A percentile compares a stretch with the other conserved stretches of the same genome.
Conservation (phyloP, 305 asterid species). For the Fraxinus floribunda region DNA sequence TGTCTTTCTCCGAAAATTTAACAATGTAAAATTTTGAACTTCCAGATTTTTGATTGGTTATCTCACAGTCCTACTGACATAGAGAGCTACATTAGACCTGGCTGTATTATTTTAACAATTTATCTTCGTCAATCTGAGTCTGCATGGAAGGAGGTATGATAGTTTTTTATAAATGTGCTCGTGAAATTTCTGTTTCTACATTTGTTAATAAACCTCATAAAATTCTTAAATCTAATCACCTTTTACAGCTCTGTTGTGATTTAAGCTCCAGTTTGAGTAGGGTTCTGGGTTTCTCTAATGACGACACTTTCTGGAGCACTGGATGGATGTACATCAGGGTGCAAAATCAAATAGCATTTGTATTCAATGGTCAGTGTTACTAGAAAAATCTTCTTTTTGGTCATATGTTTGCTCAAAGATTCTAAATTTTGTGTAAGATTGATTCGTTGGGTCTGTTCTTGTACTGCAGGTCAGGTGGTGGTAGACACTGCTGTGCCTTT, state of each 20-base stretch:
- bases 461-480: constrained; percentile 64
- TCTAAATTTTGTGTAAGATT: constrained; percentile 24
- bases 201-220: constrained; percentile 18
- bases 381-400: not conserved
- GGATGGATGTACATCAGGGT: constrained; percentile 79
- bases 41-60: constrained; percentile 84
- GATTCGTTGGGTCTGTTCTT: constrained; percentile 25
- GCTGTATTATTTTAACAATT: constrained; percentile 70
- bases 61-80: constrained; percentile 79
- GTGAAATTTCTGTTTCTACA: not conserved
- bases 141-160: constrained; percentile 78
- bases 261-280: constrained; percentile 65
- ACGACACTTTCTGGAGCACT: constrained; percentile 61
- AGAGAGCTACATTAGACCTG: constrained; percentile 86
- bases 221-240: constrained; percentile 23
- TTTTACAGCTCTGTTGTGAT: constrained; percentile 58
- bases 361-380: constrained; percentile 49
- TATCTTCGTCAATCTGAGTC: constrained; percentile 64
- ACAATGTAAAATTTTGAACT: constrained; percentile 28
- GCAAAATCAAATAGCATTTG: constrained; percentile 68
- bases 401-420: constrained; percentile 5
- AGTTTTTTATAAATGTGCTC: constrained; percentile 12
- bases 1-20: constrained; percentile 21
- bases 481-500: constrained; percentile 55
- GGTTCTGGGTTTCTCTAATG: constrained; percentile 57